Evolutionary conservation across 2,329 filamentous ascomycete species (phyloP), one percentile per base, ranked within the genome.

Genomic region (Verticillium tricorpus): DNA sequence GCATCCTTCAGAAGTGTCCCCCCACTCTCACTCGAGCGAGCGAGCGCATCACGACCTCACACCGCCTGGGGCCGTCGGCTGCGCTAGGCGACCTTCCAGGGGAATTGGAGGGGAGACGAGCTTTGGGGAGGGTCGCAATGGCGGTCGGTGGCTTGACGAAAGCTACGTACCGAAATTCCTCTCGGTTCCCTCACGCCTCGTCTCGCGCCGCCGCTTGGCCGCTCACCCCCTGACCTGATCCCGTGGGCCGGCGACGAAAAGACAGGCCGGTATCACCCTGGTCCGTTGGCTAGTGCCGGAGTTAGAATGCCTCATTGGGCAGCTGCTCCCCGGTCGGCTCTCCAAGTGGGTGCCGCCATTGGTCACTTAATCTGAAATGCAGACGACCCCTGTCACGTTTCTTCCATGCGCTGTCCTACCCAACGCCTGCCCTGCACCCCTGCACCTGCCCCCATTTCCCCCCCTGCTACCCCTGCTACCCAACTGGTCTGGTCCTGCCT

Each of bases 331-430:
- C 74, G 73, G 76, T 76, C 74, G 75, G 74, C 73, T 72, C 72
- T 73, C 63, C 58, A 64, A 69, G 58, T 61, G 64, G 56, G 60
- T 65, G 63, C 71, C 69, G 70, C 76, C 74, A 84, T 84, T 85
- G 82, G 82, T 68, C 75, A 74, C 72, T 78, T 80, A 77, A 83
- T 84, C 75, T 77, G 76, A 78, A 77, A 78, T 76, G 74, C 76
- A 75, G 74, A 70, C 67, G 69, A 71, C 70, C 79, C 79, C 74
- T 80, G 77, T 80, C 79, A 78, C 77, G 73, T 79, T 80, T 80
- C 75, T 78, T 74, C 77, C 78, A 82, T 56, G 54, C 54, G 25
- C 25, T 56, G 25, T 56, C 31, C 54, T 34, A 56, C 54, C 54
- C 54, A 56, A 34, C 54, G 25, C 25, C 54, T 31, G 25, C 8